Evolutionary conservation across 306 rosid species (phyloP).

Genomic region (Prunus fruticosa): DNA sequence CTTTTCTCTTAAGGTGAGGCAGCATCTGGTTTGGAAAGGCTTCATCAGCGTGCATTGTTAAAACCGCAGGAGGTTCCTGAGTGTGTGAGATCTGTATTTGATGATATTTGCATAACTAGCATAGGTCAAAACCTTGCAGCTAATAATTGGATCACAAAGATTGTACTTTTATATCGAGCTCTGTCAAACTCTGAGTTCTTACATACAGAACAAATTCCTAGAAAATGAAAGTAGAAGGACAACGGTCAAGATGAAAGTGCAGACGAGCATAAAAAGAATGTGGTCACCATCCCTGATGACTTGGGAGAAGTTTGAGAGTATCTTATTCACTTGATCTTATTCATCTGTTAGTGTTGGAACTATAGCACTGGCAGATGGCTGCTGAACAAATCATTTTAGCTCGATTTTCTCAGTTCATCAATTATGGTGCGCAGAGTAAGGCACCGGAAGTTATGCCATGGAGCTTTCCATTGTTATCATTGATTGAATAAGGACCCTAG

Average conservation of each 20-base stretch:
- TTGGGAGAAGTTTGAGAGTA: conserved; percentile 49
- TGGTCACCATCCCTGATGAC: conserved; percentile 25
- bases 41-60: conserved; percentile 26
- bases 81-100: conserved; percentile 69
- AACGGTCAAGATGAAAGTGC: conserved; percentile 28
- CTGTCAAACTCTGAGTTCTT: conserved; percentile 51
- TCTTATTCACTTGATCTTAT: conserved; percentile 56
- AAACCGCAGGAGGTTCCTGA: conserved; percentile 50
- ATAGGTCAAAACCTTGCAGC: conserved; percentile 53
- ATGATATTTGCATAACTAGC: conserved; percentile 64
- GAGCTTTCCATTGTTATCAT: no score
- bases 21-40: no score
- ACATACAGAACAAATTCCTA: conserved; percentile 54
- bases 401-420: no score
- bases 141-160: conserved; percentile 53
- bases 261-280: conserved; percentile 28
- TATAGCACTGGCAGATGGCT: conserved; percentile 36
- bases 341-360: conserved; percentile 21
- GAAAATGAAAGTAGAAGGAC: conserved; percentile 42
- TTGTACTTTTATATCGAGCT: conserved; percentile 56
- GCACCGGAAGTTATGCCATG: no score
- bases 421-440: no score
- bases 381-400: conserved; percentile 5
- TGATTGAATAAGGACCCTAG: no score
- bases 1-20: no score